Conservation (phyloP, 129 eudicot species). For the Helichrysum umbraculigerum region DNA sequence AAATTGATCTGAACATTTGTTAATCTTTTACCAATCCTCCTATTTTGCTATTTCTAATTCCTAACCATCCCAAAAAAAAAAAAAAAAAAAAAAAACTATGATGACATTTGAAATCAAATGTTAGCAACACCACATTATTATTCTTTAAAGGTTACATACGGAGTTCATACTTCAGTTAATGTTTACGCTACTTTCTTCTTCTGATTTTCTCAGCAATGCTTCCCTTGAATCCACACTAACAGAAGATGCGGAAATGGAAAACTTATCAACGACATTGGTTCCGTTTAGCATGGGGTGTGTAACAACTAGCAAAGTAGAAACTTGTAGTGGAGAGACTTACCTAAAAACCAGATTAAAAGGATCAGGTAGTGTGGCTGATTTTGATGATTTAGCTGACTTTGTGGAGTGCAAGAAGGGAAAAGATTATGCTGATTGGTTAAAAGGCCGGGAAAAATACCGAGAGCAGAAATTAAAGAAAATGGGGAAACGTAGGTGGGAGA, state of each 20-base stretch:
- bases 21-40: not conserved
- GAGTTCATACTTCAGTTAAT: not conserved
- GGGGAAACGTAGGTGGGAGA: constrained; percentile 43
- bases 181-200: not conserved
- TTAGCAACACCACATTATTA: not conserved
- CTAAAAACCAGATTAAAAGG: constrained; percentile 36
- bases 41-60: not conserved
- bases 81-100: not conserved
- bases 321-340: constrained; percentile 59
- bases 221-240: constrained; percentile 16
- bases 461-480: constrained; percentile 41
- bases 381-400: constrained; percentile 67
- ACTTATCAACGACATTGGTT: constrained; percentile 11
- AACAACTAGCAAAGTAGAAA: constrained; percentile 27
- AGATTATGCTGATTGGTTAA: constrained; percentile 65
- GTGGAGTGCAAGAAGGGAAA: constrained; percentile 72
- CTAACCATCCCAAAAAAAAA: not conserved
- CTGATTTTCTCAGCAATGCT: constrained; percentile 33
- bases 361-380: constrained; percentile 21
- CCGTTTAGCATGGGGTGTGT: constrained; percentile 10
- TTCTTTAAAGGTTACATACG: not conserved
- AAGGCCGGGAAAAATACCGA: constrained; percentile 42
- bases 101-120: not conserved
- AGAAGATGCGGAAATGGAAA: constrained; percentile 25
- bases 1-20: not conserved